phyloP scores from a whole-genome alignment of 441 rosid species.

The Adansonia gregorii region DNA sequence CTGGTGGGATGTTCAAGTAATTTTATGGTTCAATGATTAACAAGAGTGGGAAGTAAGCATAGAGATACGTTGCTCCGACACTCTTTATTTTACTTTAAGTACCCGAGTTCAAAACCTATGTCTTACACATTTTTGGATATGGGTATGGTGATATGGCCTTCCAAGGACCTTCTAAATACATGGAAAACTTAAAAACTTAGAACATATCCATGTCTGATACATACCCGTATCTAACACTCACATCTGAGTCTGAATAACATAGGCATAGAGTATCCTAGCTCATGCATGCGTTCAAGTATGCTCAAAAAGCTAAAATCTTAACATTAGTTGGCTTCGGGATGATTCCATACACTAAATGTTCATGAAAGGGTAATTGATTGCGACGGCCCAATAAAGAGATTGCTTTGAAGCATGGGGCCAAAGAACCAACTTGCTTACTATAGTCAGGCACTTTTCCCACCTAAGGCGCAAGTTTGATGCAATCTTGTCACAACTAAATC shows the following conservation, averaged over 20 bases:
- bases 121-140: no score
- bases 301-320: slow-evolving; percentile 26
- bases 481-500: slow-evolving; percentile 28
- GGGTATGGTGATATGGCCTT: no score
- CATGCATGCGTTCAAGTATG: slow-evolving; percentile 21
- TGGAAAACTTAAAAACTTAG: no score
- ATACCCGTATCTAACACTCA: no score
- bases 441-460: slow-evolving; percentile 22
- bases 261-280: slow-evolving; percentile 30
- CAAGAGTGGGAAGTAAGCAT: neutral
- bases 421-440: slow-evolving; percentile 29
- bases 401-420: slow-evolving; percentile 29
- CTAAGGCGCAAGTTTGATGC: slow-evolving; percentile 30
- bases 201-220: no score
- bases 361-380: slow-evolving; percentile 20
- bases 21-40: slow-evolving; percentile 22
- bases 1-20: neutral
- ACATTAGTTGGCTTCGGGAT: slow-evolving; percentile 23
- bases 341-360: slow-evolving; percentile 28
- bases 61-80: no score
- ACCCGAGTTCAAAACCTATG: no score
- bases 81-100: no score
- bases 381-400: slow-evolving; percentile 32
- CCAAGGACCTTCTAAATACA: no score
- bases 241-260: no score